phyloP scores from a whole-genome alignment of 225 moss, liverwort and hornwort genomes.

The Rhytidiadelphus loreus region DNA sequence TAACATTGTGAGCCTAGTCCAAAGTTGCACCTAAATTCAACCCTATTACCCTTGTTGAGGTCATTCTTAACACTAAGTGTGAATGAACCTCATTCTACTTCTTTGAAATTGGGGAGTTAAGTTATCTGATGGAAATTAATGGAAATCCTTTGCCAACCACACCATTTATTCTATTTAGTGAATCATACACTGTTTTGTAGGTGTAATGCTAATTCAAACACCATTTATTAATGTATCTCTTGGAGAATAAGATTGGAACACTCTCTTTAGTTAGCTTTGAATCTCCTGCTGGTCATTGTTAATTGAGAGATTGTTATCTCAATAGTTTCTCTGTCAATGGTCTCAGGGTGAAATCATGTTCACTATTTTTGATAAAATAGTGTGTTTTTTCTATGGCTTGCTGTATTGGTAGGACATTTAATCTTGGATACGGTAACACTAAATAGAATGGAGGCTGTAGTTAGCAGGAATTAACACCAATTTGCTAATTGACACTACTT shows the following conservation, averaged over 20 bases:
- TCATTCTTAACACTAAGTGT: neutral
- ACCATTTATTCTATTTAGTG: neutral
- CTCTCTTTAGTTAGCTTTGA: neutral
- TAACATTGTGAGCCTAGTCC: neutral
- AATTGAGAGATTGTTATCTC: neutral
- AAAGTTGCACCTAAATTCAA: neutral
- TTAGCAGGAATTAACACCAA: neutral
- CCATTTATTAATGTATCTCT: neutral
- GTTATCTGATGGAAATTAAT: neutral
- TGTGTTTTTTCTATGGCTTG: neutral
- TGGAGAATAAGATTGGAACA: neutral
- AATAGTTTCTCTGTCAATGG: neutral
- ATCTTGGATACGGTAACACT: neutral
- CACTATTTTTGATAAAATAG: neutral
- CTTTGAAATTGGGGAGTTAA: neutral
- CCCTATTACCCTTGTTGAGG: neutral
- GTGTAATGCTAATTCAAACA: neutral
- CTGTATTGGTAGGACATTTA: neutral
- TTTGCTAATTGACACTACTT: neutral
- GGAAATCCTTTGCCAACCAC: neutral
- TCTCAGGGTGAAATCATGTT: neutral
- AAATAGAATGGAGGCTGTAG: neutral
- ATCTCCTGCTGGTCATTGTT: neutral
- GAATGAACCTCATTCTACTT: neutral
- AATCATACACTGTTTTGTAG: neutral